Conservation (phyloP, 2,329 filamentous ascomycete genomes). For the Ophiosphaerella korrae region DNA sequence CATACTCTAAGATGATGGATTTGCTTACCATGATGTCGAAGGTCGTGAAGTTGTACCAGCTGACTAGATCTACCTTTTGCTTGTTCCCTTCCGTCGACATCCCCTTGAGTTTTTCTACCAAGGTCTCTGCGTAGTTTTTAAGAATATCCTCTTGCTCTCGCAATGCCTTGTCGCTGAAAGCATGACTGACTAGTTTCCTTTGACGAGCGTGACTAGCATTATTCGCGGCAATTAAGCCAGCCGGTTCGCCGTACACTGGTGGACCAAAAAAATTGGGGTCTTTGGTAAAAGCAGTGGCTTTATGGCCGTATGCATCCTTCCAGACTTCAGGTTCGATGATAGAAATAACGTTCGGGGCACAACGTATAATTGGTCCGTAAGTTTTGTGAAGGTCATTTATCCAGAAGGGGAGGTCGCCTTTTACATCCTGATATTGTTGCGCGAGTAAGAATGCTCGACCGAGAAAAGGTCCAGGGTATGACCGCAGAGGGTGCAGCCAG, state of each 20-base stretch:
- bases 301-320: conserved; percentile 50
- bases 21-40: conserved; percentile 21
- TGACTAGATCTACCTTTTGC: conserved; percentile 23
- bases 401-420: conserved; percentile 23
- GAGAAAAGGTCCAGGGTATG: conserved; percentile 47
- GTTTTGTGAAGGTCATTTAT: conserved; percentile 38
- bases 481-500: conserved; percentile 48
- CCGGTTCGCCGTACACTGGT: conserved; percentile 32
- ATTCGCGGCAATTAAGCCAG: conserved; percentile 34
- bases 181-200: conserved; percentile 43
- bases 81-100: conserved; percentile 8
- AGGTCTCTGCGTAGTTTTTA: conserved; percentile 42
- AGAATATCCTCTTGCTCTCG: conserved; percentile 44
- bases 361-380: conserved; percentile 48
- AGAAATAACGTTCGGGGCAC: conserved; percentile 46
- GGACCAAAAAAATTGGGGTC: conserved; percentile 35
- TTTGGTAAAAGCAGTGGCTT: conserved; percentile 36
- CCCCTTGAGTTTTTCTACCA: conserved; percentile 44
- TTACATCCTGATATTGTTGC: conserved; percentile 22
- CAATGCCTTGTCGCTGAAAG: conserved; percentile 47
- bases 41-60: conserved; percentile 33
- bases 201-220: conserved; percentile 42
- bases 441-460: conserved; percentile 31
- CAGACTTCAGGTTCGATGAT: conserved; percentile 44
- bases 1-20: background rate